Evolutionary conservation across 2,329 filamentous ascomycete genomes (phyloP), one percentile per base, ranked within the genome.

Genomic region (Diaporthe helianthi): DNA sequence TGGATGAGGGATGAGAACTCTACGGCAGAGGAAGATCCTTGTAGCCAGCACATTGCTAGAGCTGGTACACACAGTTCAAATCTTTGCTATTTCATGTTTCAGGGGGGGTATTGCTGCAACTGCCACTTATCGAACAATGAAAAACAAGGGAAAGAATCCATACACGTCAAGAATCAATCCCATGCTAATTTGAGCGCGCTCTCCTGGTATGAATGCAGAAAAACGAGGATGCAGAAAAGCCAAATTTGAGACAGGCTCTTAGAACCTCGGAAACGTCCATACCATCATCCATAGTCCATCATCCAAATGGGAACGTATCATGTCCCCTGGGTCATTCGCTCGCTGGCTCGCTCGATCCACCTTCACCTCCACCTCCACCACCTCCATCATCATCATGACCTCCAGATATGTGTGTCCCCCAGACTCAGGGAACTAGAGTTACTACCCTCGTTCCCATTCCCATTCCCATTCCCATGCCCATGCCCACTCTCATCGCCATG

Each of bases 331-430:
- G n/a, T n/a, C 3, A 17, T 12, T 26, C 1, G 36, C n/a, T 3
- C 13, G 31, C 36, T 65, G 41, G 47, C 22, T 26, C 22, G 47
- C 55, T 60, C 63, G 36, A n/a, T n/a, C n/a, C 46, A 65, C 60
- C 83, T 79, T 13, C 36, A 38, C 36, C 15, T 2, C 9, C 10
- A 12, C 9, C 33, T 10, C 33, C 36, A 38, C 15, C 36, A 38
- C 6, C 36, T 13, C 15, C 36, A 38, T 38, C n/a, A 12, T 31
- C 17, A 15, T 47, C n/a, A 58, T 58, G 54, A 58, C 67, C 83
- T 78, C 84, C 84, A 85, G 17, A 85, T 79, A 73, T 85, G 83
- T 13, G 83, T 85, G 73, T 85, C 84, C 4, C 84, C 84, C 4
- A 85, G 74, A 69, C 83, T 85, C 41, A 85, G 73, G 29, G 80